Conservation (phyloP, 2,329 filamentous ascomycete genomes). For the Tothia fuscella region DNA sequence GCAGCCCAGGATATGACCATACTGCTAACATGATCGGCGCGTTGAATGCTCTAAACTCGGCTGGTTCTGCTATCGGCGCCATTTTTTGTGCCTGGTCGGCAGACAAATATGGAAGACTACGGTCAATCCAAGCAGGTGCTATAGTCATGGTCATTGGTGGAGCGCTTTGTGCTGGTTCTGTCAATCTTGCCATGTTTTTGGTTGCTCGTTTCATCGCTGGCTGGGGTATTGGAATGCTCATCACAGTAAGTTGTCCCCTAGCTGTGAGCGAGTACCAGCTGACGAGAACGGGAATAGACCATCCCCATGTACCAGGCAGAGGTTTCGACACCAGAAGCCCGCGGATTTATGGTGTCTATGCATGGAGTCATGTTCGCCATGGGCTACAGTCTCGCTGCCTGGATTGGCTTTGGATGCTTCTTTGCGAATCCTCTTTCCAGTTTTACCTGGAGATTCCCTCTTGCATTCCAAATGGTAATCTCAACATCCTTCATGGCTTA, state of each 20-base stretch:
- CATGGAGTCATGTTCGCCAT: conserved; percentile 25
- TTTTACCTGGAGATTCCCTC: conserved; percentile 35
- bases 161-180: conserved; percentile 26
- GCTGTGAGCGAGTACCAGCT: no score
- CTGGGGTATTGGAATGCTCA: conserved; percentile 26
- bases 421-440: conserved; percentile 23
- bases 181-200: conserved; percentile 30
- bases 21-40: conserved; percentile 33
- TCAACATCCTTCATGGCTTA: no score
- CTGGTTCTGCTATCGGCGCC: conserved; percentile 29
- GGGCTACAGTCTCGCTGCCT: conserved; percentile 28
- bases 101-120: conserved; percentile 26
- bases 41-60: conserved; percentile 34
- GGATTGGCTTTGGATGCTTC: conserved; percentile 31
- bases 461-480: conserved; percentile 33
- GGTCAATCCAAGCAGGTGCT: conserved; percentile 26
- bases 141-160: conserved; percentile 28
- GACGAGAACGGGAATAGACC: no score
- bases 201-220: conserved; percentile 28
- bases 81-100: conserved; percentile 28
- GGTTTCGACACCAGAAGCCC: conserved; percentile 26
- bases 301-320: conserved; percentile 30
- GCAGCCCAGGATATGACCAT: conserved; percentile 28
- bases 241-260: conserved; percentile 15
- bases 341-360: conserved; percentile 26